Percentiles rank a stretch among this genome's conserved stretches.
phyloP scores from a whole-genome alignment of 805 yeast genomes.

The Saccharomyces kudriavzevii region DNA sequence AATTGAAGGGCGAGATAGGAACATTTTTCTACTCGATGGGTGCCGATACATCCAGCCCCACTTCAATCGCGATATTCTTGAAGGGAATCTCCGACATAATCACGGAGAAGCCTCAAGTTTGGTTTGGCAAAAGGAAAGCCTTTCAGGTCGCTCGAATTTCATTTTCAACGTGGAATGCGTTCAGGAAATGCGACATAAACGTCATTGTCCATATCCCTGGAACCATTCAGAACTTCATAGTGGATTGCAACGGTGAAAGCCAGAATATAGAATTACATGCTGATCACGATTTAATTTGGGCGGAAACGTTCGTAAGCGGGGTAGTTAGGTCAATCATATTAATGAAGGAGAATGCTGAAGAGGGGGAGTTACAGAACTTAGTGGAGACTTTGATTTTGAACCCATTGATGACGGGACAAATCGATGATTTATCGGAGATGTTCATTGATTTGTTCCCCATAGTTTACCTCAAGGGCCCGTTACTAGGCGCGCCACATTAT shows the following conservation, averaged over 20 bases:
- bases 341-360: conserved; percentile 39
- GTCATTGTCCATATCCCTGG: conserved; percentile 75
- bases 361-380: conserved; percentile 63
- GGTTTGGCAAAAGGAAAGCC: conserved; percentile 71
- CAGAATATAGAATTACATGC: conserved; percentile 35
- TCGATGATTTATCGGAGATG: conserved; percentile 25
- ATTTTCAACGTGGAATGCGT: conserved; percentile 55
- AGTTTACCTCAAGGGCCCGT: conserved; percentile 26
- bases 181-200: conserved; percentile 58
- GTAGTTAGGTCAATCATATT: conserved; percentile 58
- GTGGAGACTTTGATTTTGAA: conserved; percentile 80
- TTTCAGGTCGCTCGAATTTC: conserved; percentile 68
- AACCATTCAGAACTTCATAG: conserved; percentile 43
- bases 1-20: conserved; percentile 47
- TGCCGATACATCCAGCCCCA: conserved; percentile 64
- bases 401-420: conserved; percentile 46
- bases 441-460: conserved; percentile 28
- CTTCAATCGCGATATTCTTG: conserved; percentile 68
- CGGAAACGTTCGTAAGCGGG: conserved; percentile 48
- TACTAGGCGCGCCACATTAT: conserved; percentile 29
- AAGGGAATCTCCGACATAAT: conserved; percentile 61
- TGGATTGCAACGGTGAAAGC: conserved; percentile 28
- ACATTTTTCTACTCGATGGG: conserved; percentile 72
- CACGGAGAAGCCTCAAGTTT: conserved; percentile 52
- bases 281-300: conserved; percentile 47